Evolutionary conservation across 2,329 filamentous ascomycete species (phyloP).

Genomic region (Aspergillus persii): DNA sequence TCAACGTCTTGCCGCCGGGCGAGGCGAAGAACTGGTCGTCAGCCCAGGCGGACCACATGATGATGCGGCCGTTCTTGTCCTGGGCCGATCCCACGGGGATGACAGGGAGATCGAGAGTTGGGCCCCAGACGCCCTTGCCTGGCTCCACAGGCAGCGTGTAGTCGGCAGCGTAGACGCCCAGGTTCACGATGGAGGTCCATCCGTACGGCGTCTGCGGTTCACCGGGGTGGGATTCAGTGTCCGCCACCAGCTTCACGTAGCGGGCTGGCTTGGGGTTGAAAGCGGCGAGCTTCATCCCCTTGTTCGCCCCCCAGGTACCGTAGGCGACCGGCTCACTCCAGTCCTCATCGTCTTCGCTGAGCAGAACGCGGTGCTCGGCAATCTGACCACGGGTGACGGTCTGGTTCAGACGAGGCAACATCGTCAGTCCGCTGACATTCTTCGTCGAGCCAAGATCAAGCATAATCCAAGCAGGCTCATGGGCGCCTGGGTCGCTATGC

Average conservation of each 20-base stretch:
- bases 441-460: slow-evolving; percentile 13
- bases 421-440: slow-evolving; percentile 17
- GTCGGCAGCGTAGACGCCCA: slow-evolving; percentile 8
- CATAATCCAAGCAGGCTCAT: neutral
- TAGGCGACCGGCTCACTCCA: slow-evolving; percentile 20
- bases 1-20: neutral
- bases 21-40: neutral
- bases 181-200: slow-evolving; percentile 5
- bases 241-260: slow-evolving; percentile 10
- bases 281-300: slow-evolving; percentile 17
- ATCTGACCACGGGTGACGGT: slow-evolving; percentile 10
- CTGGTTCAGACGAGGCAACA: slow-evolving; percentile 13
- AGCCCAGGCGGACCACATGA: neutral
- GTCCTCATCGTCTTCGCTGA: neutral
- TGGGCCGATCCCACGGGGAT: neutral
- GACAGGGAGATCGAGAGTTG: slow-evolving; percentile 6
- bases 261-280: slow-evolving; percentile 15
- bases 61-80: neutral
- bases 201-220: neutral
- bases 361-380: slow-evolving; percentile 11
- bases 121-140: slow-evolving; percentile 1
- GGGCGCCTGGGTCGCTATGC: slow-evolving; percentile 6
- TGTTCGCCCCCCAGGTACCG: slow-evolving; percentile 20
- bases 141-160: too few relatives aligned
- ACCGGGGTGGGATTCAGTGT: neutral